Evolutionary conservation across 108 stramenopile genomes (phyloP), one percentile per base, ranked within the genome.

Genomic region (Pelagomonas calceolata): DNA sequence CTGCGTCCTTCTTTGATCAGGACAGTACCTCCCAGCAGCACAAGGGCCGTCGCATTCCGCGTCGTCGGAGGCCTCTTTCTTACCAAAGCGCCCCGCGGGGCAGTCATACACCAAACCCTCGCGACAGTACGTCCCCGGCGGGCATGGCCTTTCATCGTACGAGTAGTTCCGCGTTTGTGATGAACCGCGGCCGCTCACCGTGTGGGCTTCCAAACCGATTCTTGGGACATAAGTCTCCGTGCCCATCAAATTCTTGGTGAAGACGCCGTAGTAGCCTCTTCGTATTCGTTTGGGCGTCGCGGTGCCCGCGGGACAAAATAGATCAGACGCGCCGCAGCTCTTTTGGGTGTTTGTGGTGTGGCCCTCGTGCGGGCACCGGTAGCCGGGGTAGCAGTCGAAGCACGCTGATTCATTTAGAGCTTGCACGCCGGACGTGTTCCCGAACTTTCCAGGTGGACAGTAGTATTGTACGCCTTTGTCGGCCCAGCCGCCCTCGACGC

Each of bases 11-110:
- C 51, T 17, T 26, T 4, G 36, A 32, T 35, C 29, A 4, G 66
- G 17, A 34, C 39, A 39, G 15, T 43, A 35, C 18, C 21, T 26
- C 0, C 73, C 73, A 3, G 68, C 35, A 18, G 67, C 34, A n/a
- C 73, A 73, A 34, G 68, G 73, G 32, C 51, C 51, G 51, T 4
- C 51, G 51, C 51, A 60, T 1, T 26, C 21, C 51, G 51, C 21
- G 51, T 60, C 51, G 21, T 1, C 10, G 21, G 1, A 4, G 7
- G 10, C 10, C 7, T 4, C 51, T 4, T 1, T 1, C 3, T 26
- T 26, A 26, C 51, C 51, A 26, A 26, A 60, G 51, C 51, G 51
- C 21, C 51, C 51, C 51, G 51, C 51, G 51, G 51, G 51, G 51
- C 51, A 60, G 14, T 4, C 51, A 26, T 12, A 12, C 21, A 12